Evolutionary conservation across 805 yeast genomes (phyloP).

Genomic region (Priceomyces haplophilus): DNA sequence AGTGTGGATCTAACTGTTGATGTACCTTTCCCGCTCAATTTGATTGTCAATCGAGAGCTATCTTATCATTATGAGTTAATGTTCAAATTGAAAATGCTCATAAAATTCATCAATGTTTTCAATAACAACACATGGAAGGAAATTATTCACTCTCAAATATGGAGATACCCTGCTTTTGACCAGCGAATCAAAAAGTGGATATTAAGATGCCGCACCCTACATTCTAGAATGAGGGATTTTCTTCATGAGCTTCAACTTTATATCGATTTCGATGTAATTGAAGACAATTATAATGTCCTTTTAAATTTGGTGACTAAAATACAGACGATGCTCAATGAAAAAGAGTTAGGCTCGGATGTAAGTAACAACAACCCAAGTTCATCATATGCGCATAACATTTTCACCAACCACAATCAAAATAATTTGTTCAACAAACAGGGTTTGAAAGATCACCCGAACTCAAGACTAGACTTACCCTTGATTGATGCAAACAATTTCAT

Average conservation of each 20-base stretch:
- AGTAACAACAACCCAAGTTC: background rate
- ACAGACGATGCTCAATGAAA: constrained; percentile 6
- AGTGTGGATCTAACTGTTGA: constrained; percentile 53
- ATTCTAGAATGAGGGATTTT: constrained; percentile 55
- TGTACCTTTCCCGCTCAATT: constrained; percentile 86
- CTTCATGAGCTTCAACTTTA: constrained; percentile 54
- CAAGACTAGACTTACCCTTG: background rate
- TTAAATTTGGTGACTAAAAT: constrained; percentile 15
- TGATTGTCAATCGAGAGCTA: constrained; percentile 67
- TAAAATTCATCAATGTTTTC: constrained; percentile 59
- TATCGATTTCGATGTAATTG: constrained; percentile 57
- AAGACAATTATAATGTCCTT: constrained; percentile 50
- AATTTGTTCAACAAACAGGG: constrained; percentile 19
- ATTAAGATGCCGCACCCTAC: constrained; percentile 51
- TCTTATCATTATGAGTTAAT: constrained; percentile 76
- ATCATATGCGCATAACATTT: constrained; percentile 3
- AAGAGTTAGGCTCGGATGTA: constrained; percentile 12
- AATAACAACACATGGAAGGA: constrained; percentile 72
- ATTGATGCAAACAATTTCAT: constrained; percentile 17
- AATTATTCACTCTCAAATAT: constrained; percentile 57
- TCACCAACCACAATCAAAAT: constrained; percentile 14
- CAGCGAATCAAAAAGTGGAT: constrained; percentile 51
- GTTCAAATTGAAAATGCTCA: constrained; percentile 63
- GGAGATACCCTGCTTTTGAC: constrained; percentile 55
- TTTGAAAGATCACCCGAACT: constrained; percentile 2